A percentile compares a stretch with the other conserved stretches of the same genome.
phyloP scores from a whole-genome alignment of 2,329 filamentous ascomycete species.

The Nannizziopsis barbatae region DNA sequence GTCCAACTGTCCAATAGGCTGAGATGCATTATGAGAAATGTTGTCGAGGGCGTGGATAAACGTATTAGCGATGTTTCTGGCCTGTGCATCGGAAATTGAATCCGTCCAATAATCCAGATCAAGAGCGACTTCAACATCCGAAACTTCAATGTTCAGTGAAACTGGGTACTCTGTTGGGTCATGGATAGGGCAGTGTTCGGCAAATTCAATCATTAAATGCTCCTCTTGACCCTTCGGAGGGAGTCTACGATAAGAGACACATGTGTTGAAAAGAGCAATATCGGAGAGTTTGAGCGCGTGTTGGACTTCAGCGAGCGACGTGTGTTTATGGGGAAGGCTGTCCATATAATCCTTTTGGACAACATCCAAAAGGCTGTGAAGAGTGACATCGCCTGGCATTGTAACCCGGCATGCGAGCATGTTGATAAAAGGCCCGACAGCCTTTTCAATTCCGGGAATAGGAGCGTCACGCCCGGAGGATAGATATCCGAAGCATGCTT shows the following conservation, averaged over 20 bases:
- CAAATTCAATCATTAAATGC: conserved; percentile 26
- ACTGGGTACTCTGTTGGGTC: conserved; percentile 42
- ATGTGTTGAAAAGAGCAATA: conserved; percentile 38
- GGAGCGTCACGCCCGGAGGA: conserved; percentile 18
- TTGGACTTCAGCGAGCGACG: conserved; percentile 38
- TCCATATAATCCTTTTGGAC: conserved; percentile 40
- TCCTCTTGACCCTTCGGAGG: conserved; percentile 22
- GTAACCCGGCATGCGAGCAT: conserved; percentile 17
- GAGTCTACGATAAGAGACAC: conserved; percentile 38
- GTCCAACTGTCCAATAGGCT: conserved; percentile 26
- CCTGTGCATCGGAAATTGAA: conserved; percentile 30
- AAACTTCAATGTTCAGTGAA: conserved; percentile 40
- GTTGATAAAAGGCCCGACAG: conserved; percentile 20
- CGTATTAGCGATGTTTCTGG: conserved; percentile 29
- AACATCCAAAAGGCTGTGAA: conserved; percentile 31
- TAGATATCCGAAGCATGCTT: conserved; percentile 34
- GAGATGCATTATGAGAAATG: conserved; percentile 29
- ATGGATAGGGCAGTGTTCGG: conserved; percentile 32
- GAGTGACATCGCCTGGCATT: conserved; percentile 20
- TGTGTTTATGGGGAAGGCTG: conserved; percentile 35
- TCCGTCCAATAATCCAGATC: conserved; percentile 36
- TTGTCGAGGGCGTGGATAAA: conserved; percentile 30
- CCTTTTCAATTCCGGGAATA: conserved; percentile 14
- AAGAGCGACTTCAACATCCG: conserved; percentile 30
- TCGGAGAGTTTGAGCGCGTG: conserved; percentile 33